Conservation (phyloP, 2,329 filamentous ascomycete genomes). For the Clarireedia homoeocarpa region DNA sequence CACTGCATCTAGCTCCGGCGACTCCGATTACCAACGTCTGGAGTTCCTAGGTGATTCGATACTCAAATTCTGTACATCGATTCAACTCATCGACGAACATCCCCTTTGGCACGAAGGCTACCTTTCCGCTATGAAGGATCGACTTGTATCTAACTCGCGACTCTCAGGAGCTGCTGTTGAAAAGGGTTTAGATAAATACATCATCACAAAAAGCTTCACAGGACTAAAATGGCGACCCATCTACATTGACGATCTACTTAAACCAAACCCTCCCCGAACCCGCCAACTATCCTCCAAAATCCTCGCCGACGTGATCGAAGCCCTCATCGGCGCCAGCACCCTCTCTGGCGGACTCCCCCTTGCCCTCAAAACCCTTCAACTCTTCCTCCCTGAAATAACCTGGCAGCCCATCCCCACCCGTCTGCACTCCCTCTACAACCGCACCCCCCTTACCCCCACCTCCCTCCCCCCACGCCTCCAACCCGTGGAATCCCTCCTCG, state of each 20-base stretch:
- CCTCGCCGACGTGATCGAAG: slow-evolving; percentile 81
- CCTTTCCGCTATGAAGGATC: slow-evolving; percentile 60
- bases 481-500: slow-evolving; percentile 57
- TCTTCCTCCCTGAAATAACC: slow-evolving; percentile 54
- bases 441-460: slow-evolving; percentile 29
- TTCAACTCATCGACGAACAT: slow-evolving; percentile 54
- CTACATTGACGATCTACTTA: slow-evolving; percentile 42
- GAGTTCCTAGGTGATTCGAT: slow-evolving; percentile 85
- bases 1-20: slow-evolving; percentile 50
- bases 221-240: slow-evolving; percentile 64
- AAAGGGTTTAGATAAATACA: slow-evolving; percentile 61
- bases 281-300: slow-evolving; percentile 61
- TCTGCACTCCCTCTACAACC: slow-evolving; percentile 37
- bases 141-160: slow-evolving; percentile 66
- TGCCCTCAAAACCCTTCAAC: slow-evolving; percentile 54
- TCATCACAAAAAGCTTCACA: slow-evolving; percentile 61
- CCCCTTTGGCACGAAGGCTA: slow-evolving; percentile 69
- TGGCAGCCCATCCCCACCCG: slow-evolving; percentile 43
- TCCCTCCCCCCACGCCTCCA: slow-evolving; percentile 31
- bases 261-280: slow-evolving; percentile 13
- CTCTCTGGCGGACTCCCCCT: slow-evolving; percentile 58
- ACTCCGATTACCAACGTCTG: slow-evolving; percentile 68
- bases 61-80: slow-evolving; percentile 64
- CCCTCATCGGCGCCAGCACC: slow-evolving; percentile 71
- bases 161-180: slow-evolving; percentile 58